These are phyloP conservation scores for Thalassiosira gravida DNA, from an alignment of 352 stramenopile species.

Conservation along the genomic window DNA sequence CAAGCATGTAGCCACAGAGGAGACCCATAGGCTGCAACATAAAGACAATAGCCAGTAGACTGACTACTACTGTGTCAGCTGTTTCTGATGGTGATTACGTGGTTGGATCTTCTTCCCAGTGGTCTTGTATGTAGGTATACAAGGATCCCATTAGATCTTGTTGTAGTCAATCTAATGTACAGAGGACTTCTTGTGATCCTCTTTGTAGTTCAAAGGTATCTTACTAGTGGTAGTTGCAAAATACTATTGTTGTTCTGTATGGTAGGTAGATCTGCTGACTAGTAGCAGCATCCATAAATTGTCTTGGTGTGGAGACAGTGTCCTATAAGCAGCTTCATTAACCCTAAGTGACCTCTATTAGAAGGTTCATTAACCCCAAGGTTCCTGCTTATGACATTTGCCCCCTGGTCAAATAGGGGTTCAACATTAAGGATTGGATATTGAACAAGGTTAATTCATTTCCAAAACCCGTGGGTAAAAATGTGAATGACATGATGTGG, in stretches of 20 bases:
- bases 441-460: background rate
- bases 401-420: background rate
- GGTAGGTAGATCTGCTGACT: background rate
- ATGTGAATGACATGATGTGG: background rate
- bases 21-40: background rate
- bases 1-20: too few species aligned
- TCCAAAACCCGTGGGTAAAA: background rate
- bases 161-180: background rate
- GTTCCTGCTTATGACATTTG: constrained; percentile 6
- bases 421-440: background rate
- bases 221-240: too few species aligned
- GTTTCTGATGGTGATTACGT: background rate
- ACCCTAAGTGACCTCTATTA: background rate
- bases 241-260: too few species aligned
- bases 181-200: background rate
- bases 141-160: too few species aligned
- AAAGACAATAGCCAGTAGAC: background rate
- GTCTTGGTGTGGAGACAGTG: too few species aligned
- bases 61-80: background rate
- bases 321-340: too few species aligned
- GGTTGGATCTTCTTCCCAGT: background rate
- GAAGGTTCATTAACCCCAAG: too few species aligned
- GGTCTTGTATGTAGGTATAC: background rate
- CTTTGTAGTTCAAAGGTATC: too few species aligned
- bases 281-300: too few species aligned